Base-by-base conservation (phyloP, 2,329 filamentous ascomycete species). In the Akanthomyces uredinophilus region DNA sequence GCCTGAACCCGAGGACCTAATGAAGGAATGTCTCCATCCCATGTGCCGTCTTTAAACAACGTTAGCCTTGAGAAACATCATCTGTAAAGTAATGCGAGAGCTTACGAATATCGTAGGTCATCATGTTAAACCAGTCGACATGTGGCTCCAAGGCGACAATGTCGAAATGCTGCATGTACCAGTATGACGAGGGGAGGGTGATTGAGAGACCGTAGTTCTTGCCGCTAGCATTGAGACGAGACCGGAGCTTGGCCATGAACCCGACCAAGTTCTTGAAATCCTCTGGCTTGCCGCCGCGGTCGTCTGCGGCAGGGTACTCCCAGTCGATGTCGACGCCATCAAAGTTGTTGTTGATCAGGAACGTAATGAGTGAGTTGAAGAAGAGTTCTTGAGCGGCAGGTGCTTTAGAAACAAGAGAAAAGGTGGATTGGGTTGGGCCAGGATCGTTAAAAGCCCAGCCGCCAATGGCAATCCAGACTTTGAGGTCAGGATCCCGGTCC, bases 51-150 rank as follows among this genome's bases (percentile, higher is more conserved):
- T 1, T 78, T 56, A 63, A 77, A 43, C 43, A 1, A 2, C 24
- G 35, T 55, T 67, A 35, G 50, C 27, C 37, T 53, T n/a, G 29
- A 6, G 3, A 53, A 20, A 27, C 16, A 49, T 27, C 4, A 27
- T 10, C 10, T 22, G 27, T 22, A 49, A 3, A 49, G n/a, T 22
- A 7, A 27, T 13, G 46, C 4, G 27, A 24, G n/a, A 27, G 20
- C 52, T 41, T 55, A 55, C 52, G 77, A 0, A 81, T 63, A 63
- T 81, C 77, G 63, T 81, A 81, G 0, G 71, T 71, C 71, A 81
- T 77, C 18, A 81, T 43, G 60, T 79, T 81, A 65, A 79, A 73
- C 65, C 69, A 79, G 61, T 79, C 73, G 5, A 77, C 69, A 20
- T 67, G 50, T 7, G 39, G 39, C 63, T 69, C 32, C 3, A 73